Evolutionary conservation across 257 asterid species (phyloP), one percentile per base, ranked within the genome.

Genomic region (Solanum lycopersicoides): DNA sequence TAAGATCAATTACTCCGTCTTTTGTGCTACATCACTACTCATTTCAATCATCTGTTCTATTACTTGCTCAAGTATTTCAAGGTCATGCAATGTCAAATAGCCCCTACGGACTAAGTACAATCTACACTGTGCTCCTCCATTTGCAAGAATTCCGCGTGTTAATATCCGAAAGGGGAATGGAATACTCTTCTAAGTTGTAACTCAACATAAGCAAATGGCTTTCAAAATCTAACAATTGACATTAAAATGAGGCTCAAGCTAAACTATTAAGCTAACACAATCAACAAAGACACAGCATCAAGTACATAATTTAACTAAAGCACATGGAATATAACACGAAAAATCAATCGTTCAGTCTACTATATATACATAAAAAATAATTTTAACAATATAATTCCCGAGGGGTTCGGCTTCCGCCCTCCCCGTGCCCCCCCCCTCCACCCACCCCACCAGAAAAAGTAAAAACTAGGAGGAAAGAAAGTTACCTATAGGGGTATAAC

Each of bases 401-500:
- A 50, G 59, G 59, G 8, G 59, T 14, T 50, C 8, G 59, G 20
- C 21, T 50, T 14, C 59, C 21, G 0, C 59, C 59, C 59, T 47
- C 20, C 8, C 56, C 56, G 1, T 13, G 20, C 30, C 13, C 14
- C 30, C 28, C 3, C 0, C 44, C 16, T 4, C 72, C 74, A 12
- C 4, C 9, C 34, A 63, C 30, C 69, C 32, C 74, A 50, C 59
- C 59, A 50, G 59, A 5, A 50, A 50, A 0, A 2, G 1, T n/a
- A 76, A 23, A 25, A 13, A 75, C 15, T 23, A 6, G 77, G 79
- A 76, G 34, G 39, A n/a, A 82, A 77, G 80, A 12, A 23, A 86
- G 28, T 65, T 84, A 95, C 99, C 99, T 93, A 59, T 90, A 32
- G 98, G 98, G 45, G 95, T 92, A 88, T 94, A 76, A 91, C 99